Evolutionary conservation across 164 flowering plant genomes (phyloP).

Genomic region (Nelumbo lutea): DNA sequence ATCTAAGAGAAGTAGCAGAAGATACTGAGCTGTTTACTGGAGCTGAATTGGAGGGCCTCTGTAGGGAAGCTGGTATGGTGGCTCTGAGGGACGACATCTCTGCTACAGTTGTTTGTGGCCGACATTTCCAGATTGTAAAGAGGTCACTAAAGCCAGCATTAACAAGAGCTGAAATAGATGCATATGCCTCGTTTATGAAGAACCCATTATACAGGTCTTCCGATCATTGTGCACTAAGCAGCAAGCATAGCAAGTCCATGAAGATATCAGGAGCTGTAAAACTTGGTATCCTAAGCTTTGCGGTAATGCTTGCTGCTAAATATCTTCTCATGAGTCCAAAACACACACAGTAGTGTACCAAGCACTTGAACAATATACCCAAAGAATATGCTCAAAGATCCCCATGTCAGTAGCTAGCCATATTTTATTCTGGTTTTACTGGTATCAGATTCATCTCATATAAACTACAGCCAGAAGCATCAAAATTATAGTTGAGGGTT

Average conservation of each 20-base stretch:
- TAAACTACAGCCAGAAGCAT: no score
- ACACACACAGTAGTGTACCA: conserved; percentile 11
- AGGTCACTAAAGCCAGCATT: conserved; percentile 55
- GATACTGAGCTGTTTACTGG: conserved; percentile 86
- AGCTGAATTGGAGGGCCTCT: conserved; percentile 80
- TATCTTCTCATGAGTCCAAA: conserved; percentile 12
- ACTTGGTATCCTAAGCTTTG: conserved; percentile 21
- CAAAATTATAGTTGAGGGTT: no score
- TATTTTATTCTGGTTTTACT: not conserved
- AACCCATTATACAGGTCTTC: conserved; percentile 16
- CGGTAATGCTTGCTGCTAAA: conserved; percentile 21
- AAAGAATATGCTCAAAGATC: not conserved
- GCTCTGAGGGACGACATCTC: conserved; percentile 80
- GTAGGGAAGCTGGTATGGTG: conserved; percentile 81
- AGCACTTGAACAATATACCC: conserved; percentile 15
- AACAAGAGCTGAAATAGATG: conserved; percentile 40
- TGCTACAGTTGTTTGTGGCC: conserved; percentile 48
- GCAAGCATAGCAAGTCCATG: conserved; percentile 2
- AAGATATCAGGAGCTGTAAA: conserved; percentile 1
- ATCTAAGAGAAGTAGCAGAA: conserved; percentile 69
- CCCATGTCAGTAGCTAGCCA: not conserved
- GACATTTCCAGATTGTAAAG: conserved; percentile 61
- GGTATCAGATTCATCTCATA: no score
- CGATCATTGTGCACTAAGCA: conserved; percentile 7
- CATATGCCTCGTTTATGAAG: conserved; percentile 57